Conservation (phyloP, 768 basidiomycete genomes). For the Sistotremastrum niveocremeum region DNA sequence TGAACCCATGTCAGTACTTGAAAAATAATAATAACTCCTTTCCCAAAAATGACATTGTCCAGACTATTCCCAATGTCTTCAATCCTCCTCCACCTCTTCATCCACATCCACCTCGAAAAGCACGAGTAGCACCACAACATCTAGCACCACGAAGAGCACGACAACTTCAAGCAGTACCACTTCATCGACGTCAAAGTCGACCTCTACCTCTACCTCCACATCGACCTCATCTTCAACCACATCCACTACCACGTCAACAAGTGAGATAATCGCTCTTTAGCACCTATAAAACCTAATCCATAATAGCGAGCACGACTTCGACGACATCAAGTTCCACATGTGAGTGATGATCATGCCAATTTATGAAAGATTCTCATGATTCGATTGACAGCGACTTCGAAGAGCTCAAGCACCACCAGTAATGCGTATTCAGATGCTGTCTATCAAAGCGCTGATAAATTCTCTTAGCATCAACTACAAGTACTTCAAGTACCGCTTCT, state of each 20-base stretch:
- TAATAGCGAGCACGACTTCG: conserved; percentile 1
- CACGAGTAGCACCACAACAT: background rate
- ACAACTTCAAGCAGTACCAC: conserved; percentile 5
- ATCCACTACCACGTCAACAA: conserved; percentile 2
- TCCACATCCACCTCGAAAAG: conserved; percentile 9
- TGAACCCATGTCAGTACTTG: conserved; percentile 28
- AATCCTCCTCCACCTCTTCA: conserved; percentile 17
- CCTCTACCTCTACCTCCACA: conserved; percentile 4
- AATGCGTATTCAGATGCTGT: too few relatives aligned
- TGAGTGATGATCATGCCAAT: background rate
- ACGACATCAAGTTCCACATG: conserved; percentile 1
- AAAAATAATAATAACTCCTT: background rate
- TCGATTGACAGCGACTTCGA: too few relatives aligned
- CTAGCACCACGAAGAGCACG: background rate
- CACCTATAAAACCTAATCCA: background rate
- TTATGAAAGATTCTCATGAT: too few relatives aligned
- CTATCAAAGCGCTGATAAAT: too few relatives aligned
- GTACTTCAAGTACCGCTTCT: background rate
- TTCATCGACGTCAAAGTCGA: conserved; percentile 8
- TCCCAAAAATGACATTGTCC: background rate
- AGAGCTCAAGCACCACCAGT: too few relatives aligned
- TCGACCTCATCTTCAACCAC: conserved; percentile 4
- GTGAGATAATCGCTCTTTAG: background rate
- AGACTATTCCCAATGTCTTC: conserved; percentile 42
- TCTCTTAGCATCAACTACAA: background rate